Percentiles rank a stretch among this genome's conserved stretches.
Conservation (phyloP, 192 early-diverging fungal genomes). For the Coemansia sp. region DNA sequence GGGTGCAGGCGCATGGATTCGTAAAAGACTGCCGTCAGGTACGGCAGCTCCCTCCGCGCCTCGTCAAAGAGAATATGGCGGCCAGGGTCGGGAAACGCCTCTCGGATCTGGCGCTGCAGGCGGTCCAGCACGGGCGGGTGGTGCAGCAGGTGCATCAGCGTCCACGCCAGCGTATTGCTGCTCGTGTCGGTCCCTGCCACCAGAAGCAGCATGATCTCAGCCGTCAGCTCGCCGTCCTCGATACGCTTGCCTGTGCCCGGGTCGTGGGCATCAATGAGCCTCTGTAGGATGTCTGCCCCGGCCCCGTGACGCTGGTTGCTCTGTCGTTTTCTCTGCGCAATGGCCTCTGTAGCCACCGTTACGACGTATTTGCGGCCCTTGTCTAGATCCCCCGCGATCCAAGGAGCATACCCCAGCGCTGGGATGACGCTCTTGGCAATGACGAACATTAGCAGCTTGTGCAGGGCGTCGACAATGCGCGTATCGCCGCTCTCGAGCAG, state of each 20-base stretch:
- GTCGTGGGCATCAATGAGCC: constrained; percentile 34
- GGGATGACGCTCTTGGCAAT: constrained; percentile 1
- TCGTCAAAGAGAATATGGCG: constrained; percentile 16
- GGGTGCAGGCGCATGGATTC: constrained; percentile 42
- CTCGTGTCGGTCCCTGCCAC: constrained; percentile 46
- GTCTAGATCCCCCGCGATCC: constrained; percentile 1
- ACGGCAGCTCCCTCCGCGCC: constrained; percentile 13
- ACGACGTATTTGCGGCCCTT: neutral
- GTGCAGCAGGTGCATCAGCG: constrained; percentile 28
- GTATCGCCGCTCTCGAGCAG: constrained; percentile 5
- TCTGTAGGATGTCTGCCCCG: constrained; percentile 33
- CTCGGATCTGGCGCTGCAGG: constrained; percentile 20
- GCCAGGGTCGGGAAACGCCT: constrained; percentile 15
- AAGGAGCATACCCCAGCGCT: constrained; percentile 1
- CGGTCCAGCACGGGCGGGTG: constrained; percentile 12
- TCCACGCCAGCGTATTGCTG: constrained; percentile 39
- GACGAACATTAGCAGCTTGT: constrained; percentile 1
- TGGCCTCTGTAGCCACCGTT: neutral
- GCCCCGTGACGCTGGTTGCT: neutral
- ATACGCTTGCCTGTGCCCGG: constrained; percentile 22
- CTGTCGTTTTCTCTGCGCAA: neutral
- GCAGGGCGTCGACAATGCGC: constrained; percentile 13
- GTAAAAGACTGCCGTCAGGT: constrained; percentile 32
- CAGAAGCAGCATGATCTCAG: constrained; percentile 28
- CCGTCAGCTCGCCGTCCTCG: neutral